Conservation (phyloP, 768 basidiomycete species). For the Brasilioporus rufonigricans region DNA sequence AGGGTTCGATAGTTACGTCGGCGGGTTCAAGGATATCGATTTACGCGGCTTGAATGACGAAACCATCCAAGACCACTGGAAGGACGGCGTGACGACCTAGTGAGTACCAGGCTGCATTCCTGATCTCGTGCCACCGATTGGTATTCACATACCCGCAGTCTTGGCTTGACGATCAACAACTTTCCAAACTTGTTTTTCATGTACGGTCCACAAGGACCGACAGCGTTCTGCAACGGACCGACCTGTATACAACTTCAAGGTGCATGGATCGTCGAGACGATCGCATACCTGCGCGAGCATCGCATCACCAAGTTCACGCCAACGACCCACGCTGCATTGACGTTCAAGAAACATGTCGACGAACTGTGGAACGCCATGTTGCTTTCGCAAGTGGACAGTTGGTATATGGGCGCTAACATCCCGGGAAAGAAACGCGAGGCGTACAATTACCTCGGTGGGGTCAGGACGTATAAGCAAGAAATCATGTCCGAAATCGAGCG, state of each 20-base stretch:
- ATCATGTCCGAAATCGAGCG: slow-evolving; percentile 5
- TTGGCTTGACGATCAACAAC: slow-evolving; percentile 14
- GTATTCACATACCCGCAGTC: background rate
- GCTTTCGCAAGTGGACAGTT: background rate
- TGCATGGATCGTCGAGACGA: slow-evolving; percentile 10
- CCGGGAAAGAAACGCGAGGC: slow-evolving; percentile 10
- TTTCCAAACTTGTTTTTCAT: too few species aligned
- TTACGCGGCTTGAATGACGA: slow-evolving; percentile 10
- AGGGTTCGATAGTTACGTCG: slow-evolving; percentile 13
- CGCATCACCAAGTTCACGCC: slow-evolving; percentile 15
- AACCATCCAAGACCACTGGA: slow-evolving; percentile 9
- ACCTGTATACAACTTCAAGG: slow-evolving; percentile 6
- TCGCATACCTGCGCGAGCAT: slow-evolving; percentile 8
- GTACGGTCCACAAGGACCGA: slow-evolving; percentile 13
- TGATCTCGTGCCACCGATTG: background rate
- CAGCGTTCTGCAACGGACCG: slow-evolving; percentile 8
- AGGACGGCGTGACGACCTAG: slow-evolving; percentile 13
- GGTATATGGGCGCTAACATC: slow-evolving; percentile 9
- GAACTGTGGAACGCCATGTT: slow-evolving; percentile 1
- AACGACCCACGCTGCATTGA: background rate
- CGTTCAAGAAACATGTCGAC: slow-evolving; percentile 12
- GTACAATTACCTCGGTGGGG: slow-evolving; percentile 6
- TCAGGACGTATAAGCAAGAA: background rate
- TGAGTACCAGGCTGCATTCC: background rate
- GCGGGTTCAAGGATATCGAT: slow-evolving; percentile 7